Conservation (phyloP, 1,284 basidiomycete genomes). For the Leccinum pachyderme region DNA sequence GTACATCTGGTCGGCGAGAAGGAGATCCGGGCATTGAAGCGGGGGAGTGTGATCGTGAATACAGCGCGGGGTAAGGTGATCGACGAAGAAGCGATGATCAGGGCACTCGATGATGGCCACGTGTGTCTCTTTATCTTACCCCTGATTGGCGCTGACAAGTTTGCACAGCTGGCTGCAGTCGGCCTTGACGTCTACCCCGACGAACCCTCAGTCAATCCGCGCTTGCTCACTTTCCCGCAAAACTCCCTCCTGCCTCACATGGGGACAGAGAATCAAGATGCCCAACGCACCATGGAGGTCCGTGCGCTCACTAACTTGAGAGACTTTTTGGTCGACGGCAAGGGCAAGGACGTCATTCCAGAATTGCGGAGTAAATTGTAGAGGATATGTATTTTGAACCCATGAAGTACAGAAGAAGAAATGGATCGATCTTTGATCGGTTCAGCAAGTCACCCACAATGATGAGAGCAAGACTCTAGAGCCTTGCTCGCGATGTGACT, state of each 20-base stretch:
- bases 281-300: slow-evolving; percentile 81
- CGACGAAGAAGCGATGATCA: slow-evolving; percentile 84
- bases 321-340: slow-evolving; percentile 63
- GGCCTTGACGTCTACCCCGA: slow-evolving; percentile 91
- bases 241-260: slow-evolving; percentile 87
- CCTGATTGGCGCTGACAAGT: neutral
- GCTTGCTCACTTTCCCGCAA: slow-evolving; percentile 75
- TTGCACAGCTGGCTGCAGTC: slow-evolving; percentile 68
- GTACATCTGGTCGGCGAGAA: slow-evolving; percentile 73
- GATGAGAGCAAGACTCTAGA: slow-evolving; percentile 2
- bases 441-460: no score
- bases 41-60: slow-evolving; percentile 81
- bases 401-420: neutral
- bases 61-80: slow-evolving; percentile 90
- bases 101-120: slow-evolving; percentile 82
- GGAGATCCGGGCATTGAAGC: slow-evolving; percentile 80
- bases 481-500: slow-evolving; percentile 10
- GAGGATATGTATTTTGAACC: neutral
- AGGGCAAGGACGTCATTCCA: slow-evolving; percentile 62
- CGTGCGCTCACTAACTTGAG: slow-evolving; percentile 70
- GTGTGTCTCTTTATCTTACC: slow-evolving; percentile 35
- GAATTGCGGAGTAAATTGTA: slow-evolving; percentile 48
- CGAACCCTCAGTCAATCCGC: slow-evolving; percentile 84
- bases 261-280: slow-evolving; percentile 84
- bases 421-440: neutral